phyloP scores from a whole-genome alignment of 192 early-diverging fungal genomes.

The Coemansia sp. region DNA sequence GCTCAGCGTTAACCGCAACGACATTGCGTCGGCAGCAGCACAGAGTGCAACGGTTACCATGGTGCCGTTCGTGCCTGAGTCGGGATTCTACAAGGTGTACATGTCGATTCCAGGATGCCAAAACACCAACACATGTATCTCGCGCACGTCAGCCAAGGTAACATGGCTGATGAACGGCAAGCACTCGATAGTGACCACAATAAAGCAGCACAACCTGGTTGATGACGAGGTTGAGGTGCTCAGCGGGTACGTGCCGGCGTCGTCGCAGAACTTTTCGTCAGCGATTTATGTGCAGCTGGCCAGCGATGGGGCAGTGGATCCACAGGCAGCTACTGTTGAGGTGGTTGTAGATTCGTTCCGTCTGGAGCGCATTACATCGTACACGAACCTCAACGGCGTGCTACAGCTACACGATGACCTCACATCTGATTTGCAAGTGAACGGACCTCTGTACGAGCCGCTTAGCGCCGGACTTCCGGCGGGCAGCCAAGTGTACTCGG shows the following conservation, averaged over 20 bases:
- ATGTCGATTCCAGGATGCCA: constrained; percentile 61
- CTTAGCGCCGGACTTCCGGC: constrained; percentile 47
- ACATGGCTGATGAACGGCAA: constrained; percentile 22
- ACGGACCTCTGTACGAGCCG: constrained; percentile 36
- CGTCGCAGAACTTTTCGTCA: constrained; percentile 53
- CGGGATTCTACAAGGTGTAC: constrained; percentile 62
- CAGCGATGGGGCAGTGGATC: constrained; percentile 9
- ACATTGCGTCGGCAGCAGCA: constrained; percentile 17
- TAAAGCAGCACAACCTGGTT: constrained; percentile 48
- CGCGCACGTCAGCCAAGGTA: constrained; percentile 35
- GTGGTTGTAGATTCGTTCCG: constrained; percentile 43
- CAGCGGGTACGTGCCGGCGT: constrained; percentile 53
- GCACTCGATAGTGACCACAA: constrained; percentile 23
- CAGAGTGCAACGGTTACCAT: constrained; percentile 29
- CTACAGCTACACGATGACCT: constrained; percentile 31
- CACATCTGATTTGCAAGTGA: constrained; percentile 9
- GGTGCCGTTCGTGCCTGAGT: constrained; percentile 59
- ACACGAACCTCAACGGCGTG: constrained; percentile 46
- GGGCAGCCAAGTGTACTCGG: constrained; percentile 54
- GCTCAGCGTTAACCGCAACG: constrained; percentile 24
- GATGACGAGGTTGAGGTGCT: constrained; percentile 54
- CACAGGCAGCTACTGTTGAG: constrained; percentile 28
- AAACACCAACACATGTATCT: constrained; percentile 49
- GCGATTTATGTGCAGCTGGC: constrained; percentile 53
- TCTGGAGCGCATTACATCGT: constrained; percentile 43